phyloP scores from a whole-genome alignment of 176 grass and related monocot genomes.

The Carex kokanica region DNA sequence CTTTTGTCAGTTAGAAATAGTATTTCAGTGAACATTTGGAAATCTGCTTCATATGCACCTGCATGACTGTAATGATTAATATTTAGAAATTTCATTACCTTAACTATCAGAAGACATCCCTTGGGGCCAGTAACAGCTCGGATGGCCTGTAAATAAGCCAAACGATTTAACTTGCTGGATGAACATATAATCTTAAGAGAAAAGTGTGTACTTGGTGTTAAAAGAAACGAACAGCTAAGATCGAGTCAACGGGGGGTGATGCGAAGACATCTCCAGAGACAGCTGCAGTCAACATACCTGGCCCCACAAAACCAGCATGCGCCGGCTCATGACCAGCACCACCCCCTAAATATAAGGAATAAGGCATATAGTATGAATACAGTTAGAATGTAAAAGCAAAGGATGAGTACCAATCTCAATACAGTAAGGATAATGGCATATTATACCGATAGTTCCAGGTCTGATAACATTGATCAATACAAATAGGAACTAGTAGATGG shows the following conservation, averaged over 20 bases:
- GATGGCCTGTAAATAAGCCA: slow-evolving; percentile 73
- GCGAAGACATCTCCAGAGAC: slow-evolving; percentile 92
- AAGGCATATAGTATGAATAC: neutral
- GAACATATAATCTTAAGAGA: slow-evolving; percentile 21
- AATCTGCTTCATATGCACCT: neutral
- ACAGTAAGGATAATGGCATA: slow-evolving; percentile 1
- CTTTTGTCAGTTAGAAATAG: neutral
- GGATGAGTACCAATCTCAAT: neutral
- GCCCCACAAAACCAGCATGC: slow-evolving; percentile 97
- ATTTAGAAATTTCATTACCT: slow-evolving; percentile 45
- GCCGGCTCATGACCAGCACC: slow-evolving; percentile 97
- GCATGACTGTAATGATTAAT: slow-evolving; percentile 5
- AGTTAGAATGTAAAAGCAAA: neutral
- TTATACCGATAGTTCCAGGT: neutral
- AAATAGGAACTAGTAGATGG: neutral
- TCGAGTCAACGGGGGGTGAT: slow-evolving; percentile 87
- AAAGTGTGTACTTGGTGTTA: slow-evolving; percentile 11
- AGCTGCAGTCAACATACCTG: slow-evolving; percentile 96
- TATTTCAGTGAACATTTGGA: neutral
- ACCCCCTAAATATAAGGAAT: slow-evolving; percentile 56
- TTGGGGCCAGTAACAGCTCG: slow-evolving; percentile 94
- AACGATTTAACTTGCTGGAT: neutral
- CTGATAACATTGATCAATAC: neutral
- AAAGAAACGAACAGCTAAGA: slow-evolving; percentile 73
- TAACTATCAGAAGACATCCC: slow-evolving; percentile 98